Evolutionary conservation across 148 eudicot genomes (phyloP), one percentile per base, ranked within the genome.

Genomic region (Persicaria tinctoria): DNA sequence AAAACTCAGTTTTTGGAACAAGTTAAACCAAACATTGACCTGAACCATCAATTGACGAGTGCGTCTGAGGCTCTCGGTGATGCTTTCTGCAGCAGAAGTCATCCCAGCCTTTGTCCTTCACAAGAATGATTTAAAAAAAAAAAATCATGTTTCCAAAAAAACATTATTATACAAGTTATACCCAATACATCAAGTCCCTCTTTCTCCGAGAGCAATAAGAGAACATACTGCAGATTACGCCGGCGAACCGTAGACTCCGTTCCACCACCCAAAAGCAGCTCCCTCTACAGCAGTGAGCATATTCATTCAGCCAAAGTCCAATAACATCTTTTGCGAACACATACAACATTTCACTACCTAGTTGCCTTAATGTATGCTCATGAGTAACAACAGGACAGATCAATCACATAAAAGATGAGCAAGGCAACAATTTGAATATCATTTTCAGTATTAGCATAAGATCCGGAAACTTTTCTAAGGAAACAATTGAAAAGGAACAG

Each of bases 21-120:
- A 12, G 70, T 64, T 18, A 6, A 60, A 64, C 47, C 72, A 14
- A 12, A 55, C 74, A 76, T 51, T 63, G 48, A 93, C 98, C 98
- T 94, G 98, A 85, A 89, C 95, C 98, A 94, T 94, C 80, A 94
- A 70, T 80, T 94, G 98, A 59, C 93, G 93, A 78, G 91, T 88
- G 56, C 95, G 91, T 8, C 98, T 91, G 74, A 94, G 97, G 79
- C 97, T 90, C 53, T 93, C 97, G 56, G 98, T 93, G 80, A 93
- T 93, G 86, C 95, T 91, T 80, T 93, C 97, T 76, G 98, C 98
- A 18, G 98, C 97, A 79, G 95, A 88, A 74, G 98, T 93, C 95
- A 93, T 88, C 74, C 97, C 98, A 73, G 89, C 90, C 83, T 89
- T 91, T 54, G 98, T 94, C 79, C 98, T 93, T 73, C 17, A 48